Percentiles rank a stretch among this genome's conserved stretches.
phyloP scores from a whole-genome alignment of 805 yeast species.

The Candida lessepsii region DNA sequence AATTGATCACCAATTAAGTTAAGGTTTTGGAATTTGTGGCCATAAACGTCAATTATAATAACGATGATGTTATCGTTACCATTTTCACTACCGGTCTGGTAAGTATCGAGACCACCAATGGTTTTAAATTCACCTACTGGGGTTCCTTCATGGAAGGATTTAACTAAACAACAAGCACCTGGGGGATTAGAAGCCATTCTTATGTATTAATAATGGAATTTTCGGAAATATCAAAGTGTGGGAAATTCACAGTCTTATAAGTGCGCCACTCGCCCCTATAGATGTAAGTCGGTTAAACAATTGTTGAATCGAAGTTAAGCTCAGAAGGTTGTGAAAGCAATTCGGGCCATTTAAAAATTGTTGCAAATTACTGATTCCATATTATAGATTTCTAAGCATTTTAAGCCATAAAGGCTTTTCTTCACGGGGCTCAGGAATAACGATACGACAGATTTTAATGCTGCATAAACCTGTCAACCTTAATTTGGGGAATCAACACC shows the following conservation, averaged over 20 bases:
- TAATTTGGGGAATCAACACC: too few relatives aligned
- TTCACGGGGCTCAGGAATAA: too few relatives aligned
- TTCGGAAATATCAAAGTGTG: not conserved
- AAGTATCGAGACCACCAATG: conserved; percentile 42
- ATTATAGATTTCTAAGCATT: too few relatives aligned
- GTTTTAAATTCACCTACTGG: conserved; percentile 44
- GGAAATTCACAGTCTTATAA: too few relatives aligned
- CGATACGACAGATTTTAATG: too few relatives aligned
- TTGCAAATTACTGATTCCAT: too few relatives aligned
- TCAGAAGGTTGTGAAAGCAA: too few relatives aligned
- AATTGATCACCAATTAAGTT: conserved; percentile 65
- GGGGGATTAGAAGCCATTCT: conserved; percentile 53
- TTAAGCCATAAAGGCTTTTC: too few relatives aligned
- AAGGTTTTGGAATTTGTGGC: conserved; percentile 56
- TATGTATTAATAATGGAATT: not conserved
- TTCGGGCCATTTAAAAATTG: too few relatives aligned
- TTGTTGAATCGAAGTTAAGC: too few relatives aligned
- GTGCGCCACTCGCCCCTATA: not conserved
- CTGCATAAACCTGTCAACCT: too few relatives aligned
- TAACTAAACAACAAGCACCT: conserved; percentile 46
- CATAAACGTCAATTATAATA: conserved; percentile 69
- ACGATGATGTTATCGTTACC: conserved; percentile 51
- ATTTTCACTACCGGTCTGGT: conserved; percentile 26
- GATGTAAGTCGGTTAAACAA: too few relatives aligned
- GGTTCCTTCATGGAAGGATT: conserved; percentile 48